Evolutionary conservation across 768 basidiomycete species (phyloP).

Genomic region (Rhodotorula paludigena): DNA sequence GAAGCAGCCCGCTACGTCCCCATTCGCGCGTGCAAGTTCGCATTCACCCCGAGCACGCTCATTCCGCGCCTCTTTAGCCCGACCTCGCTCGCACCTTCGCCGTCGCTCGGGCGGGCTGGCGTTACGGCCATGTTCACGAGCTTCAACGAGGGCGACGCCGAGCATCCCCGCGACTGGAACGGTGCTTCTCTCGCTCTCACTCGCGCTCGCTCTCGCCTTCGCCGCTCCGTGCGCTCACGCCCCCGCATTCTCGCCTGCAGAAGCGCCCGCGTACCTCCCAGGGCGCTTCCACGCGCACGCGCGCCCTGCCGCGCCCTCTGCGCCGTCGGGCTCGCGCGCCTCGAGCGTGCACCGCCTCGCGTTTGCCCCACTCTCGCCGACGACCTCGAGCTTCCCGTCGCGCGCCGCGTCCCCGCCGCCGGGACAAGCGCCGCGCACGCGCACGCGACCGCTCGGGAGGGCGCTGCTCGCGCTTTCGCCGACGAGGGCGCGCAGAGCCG

Average conservation of each 20-base stretch:
- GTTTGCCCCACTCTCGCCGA: no score
- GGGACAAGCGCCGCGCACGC: not conserved
- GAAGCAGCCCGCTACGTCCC: not conserved
- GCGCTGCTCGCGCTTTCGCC: not conserved
- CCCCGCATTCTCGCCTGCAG: not conserved
- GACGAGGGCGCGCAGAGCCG: not conserved
- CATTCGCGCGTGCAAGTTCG: not conserved
- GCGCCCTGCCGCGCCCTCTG: not conserved
- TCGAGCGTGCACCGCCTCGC: not conserved
- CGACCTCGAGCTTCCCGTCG: not conserved
- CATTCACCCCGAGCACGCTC: not conserved
- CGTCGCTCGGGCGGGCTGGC: not conserved
- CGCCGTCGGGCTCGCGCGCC: not conserved
- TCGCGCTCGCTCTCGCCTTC: not conserved
- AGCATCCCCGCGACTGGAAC: constrained; percentile 10
- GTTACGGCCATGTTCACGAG: constrained; percentile 13
- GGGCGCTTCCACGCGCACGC: constrained; percentile 37
- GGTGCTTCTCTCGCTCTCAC: constrained; percentile 2
- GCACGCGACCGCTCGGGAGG: not conserved
- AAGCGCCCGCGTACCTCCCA: constrained; percentile 20
- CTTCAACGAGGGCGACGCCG: constrained; percentile 25
- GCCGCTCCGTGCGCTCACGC: not conserved
- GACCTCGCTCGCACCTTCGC: not conserved
- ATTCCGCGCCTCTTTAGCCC: not conserved
- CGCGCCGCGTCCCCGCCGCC: not conserved